Evolutionary conservation across 768 basidiomycete genomes (phyloP).

Genomic region (Leccinum uliginosum): DNA sequence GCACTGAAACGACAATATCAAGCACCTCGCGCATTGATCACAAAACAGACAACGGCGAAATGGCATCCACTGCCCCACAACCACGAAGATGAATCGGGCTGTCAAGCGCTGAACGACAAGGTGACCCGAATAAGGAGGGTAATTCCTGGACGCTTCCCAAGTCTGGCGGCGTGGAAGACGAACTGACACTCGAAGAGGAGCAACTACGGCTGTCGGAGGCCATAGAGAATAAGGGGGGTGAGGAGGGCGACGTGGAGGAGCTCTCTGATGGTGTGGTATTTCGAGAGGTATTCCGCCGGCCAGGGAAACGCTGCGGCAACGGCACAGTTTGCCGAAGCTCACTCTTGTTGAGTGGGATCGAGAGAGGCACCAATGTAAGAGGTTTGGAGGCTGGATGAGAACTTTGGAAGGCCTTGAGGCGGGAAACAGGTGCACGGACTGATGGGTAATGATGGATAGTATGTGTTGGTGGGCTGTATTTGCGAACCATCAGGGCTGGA

Average conservation of each 20-base stretch:
- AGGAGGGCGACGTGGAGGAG: constrained; percentile 4
- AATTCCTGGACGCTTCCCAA: not conserved
- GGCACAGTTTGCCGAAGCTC: constrained; percentile 1
- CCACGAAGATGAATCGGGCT: not conserved
- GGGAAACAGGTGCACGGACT: not conserved
- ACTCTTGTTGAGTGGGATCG: not conserved
- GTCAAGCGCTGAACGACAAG: not conserved
- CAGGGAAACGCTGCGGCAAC: constrained; percentile 7
- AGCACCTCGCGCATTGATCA: not conserved
- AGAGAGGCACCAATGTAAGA: constrained; percentile 9
- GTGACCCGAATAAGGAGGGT: not conserved
- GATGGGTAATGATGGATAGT: not conserved
- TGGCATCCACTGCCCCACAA: not conserved
- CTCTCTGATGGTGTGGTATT: constrained; percentile 4
- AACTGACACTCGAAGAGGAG: constrained; percentile 2
- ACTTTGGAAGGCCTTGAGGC: constrained; percentile 2
- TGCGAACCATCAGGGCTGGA: constrained; percentile 5
- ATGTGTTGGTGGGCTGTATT: not conserved
- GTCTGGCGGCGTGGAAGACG: constrained; percentile 2
- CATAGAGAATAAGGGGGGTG: constrained; percentile 1
- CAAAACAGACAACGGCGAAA: not conserved
- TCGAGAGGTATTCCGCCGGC: not conserved
- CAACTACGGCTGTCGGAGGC: not conserved
- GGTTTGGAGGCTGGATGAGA: not conserved
- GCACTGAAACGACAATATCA: not conserved